Evolutionary conservation across 2,329 filamentous ascomycete species (phyloP).

Genomic region (Cadophora malorum): DNA sequence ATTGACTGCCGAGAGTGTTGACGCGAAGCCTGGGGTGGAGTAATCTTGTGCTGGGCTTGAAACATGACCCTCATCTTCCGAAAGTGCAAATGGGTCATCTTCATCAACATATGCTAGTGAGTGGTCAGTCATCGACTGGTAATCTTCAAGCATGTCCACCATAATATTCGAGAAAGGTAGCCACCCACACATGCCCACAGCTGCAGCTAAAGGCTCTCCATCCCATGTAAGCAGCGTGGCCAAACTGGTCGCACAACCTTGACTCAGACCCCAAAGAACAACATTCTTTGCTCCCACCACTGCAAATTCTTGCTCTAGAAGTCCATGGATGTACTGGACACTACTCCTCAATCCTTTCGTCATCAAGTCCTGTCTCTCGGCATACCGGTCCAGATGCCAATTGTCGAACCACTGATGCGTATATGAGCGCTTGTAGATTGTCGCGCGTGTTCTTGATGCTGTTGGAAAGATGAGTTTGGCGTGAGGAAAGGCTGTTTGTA

Average conservation of each 20-base stretch:
- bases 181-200: slow-evolving; percentile 54
- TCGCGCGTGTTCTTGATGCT: slow-evolving; percentile 51
- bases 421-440: slow-evolving; percentile 48
- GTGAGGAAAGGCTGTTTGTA: slow-evolving; percentile 49
- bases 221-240: slow-evolving; percentile 53
- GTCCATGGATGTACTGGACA: slow-evolving; percentile 47
- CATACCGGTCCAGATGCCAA: slow-evolving; percentile 46
- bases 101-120: neutral
- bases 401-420: slow-evolving; percentile 57
- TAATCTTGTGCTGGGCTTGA: neutral
- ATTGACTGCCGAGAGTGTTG: slow-evolving; percentile 18
- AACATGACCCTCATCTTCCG: slow-evolving; percentile 26
- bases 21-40: too few relatives aligned
- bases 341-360: slow-evolving; percentile 52
- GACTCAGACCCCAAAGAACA: slow-evolving; percentile 58
- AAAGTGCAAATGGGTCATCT: slow-evolving; percentile 9
- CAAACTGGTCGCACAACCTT: slow-evolving; percentile 58
- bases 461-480: slow-evolving; percentile 59
- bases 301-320: slow-evolving; percentile 48
- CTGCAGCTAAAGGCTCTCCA: slow-evolving; percentile 47
- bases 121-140: slow-evolving; percentile 21
- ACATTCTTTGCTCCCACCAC: slow-evolving; percentile 50
- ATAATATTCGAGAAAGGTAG: slow-evolving; percentile 51
- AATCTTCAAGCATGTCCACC: slow-evolving; percentile 21
- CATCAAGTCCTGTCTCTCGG: slow-evolving; percentile 42